Base-by-base conservation (phyloP, 768 basidiomycete species). In the Steccherinum ochraceum region DNA sequence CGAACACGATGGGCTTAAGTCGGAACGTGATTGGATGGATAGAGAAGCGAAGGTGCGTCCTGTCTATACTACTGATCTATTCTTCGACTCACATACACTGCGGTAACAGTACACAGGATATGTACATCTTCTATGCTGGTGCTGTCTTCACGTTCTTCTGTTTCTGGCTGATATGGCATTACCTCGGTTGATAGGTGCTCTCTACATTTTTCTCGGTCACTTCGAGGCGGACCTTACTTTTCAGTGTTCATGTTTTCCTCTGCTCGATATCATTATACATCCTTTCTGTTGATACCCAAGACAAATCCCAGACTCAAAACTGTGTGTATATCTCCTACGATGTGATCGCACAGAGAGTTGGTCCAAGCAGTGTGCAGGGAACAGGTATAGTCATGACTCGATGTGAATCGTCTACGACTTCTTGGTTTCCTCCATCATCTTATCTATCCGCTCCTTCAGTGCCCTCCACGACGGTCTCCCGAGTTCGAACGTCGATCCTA, bases 1-100 rank as follows among this genome's bases (percentile, higher is more conserved):
- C 94, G 44, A 97, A 96, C 67, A 96, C 93, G 21, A 69, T 99
- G 52, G 96, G 96, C 0, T 69, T 98, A 63, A 93, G 93, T 66
- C 77, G 93, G 53, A 80, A 95, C 63, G 94, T 95, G 26, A 97
- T 99, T 66, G 85, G 89, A 5, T 99, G 94, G 92, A 94, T 99
- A 57, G 96, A 99, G 64, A 79, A 84, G 55, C 75, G 96, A 67
- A 96, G 91, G 93, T 92, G 55, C 52, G 81, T 75, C 13, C 19
- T 18, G 12, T 23, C 40, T 51, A 40, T 44, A 21, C 47, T 45
- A 24, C 0, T 21, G 12, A 25, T 40, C 18, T 21, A 12, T 21
- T 57, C 16, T 21, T 51, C 21, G 39, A 30, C 43, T 30, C 10
- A 4, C n/a, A 35, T 16, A 16, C 30, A 35, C 30, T 35, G 30